Conservation (phyloP, 176 grass and related monocot genomes). For the Bromus sterilis region DNA sequence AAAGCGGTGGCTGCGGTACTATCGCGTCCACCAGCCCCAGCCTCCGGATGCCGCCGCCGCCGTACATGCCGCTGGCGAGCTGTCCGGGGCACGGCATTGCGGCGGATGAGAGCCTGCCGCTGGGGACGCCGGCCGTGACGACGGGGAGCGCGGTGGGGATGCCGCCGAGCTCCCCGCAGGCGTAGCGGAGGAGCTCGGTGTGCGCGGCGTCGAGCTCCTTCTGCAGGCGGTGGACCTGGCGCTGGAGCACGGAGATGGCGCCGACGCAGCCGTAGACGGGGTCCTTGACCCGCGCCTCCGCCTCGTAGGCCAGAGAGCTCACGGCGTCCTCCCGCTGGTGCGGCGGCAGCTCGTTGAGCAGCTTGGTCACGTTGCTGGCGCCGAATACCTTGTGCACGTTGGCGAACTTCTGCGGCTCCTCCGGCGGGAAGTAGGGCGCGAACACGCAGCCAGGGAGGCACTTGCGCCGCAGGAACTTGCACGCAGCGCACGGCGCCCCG, state of each 20-base stretch:
- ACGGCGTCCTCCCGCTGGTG: conserved; percentile 81
- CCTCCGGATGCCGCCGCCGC: conserved; percentile 24
- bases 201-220: conserved; percentile 77
- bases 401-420: conserved; percentile 79
- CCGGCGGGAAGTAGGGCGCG: conserved; percentile 68
- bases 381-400: conserved; percentile 86
- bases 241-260: conserved; percentile 74
- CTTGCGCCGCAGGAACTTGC: conserved; percentile 72
- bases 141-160: conserved; percentile 44
- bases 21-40: conserved; percentile 19
- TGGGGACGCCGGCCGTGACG: conserved; percentile 4
- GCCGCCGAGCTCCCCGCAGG: conserved; percentile 43
- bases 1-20: neutral
- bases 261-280: conserved; percentile 78
- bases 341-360: conserved; percentile 69
- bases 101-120: conserved; percentile 4
- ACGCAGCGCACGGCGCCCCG: conserved; percentile 59
- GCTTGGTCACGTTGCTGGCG: conserved; percentile 78
- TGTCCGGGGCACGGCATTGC: conserved; percentile 34
- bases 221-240: conserved; percentile 71
- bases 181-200: conserved; percentile 69
- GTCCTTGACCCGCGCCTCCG: conserved; percentile 72
- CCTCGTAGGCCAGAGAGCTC: conserved; percentile 77
- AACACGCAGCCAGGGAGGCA: conserved; percentile 80
- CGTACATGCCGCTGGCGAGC: conserved; percentile 27